Evolutionary conservation across 345 rosid species (phyloP), one percentile per base, ranked within the genome.

Genomic region (Brassica juncea): DNA sequence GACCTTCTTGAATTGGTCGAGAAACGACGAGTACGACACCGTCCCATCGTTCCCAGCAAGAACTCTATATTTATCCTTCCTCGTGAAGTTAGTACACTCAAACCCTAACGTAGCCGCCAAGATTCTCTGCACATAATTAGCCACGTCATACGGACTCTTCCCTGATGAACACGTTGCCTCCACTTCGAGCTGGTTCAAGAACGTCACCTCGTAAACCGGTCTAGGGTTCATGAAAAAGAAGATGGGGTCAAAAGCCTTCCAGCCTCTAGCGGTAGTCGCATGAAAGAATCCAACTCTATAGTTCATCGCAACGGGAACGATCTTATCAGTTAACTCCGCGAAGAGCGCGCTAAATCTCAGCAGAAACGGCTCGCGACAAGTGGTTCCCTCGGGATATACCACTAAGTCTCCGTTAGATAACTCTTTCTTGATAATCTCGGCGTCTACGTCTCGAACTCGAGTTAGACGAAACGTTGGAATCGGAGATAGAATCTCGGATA

Each of bases 211-310:
- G 73, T 94, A 92, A 34, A 90, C 73, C 4, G 97, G 97, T 65
- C 95, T 86, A 7, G 99, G 99, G 84, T 94, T 94, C 97, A 92
- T 94, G 84, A 89, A 89, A 87, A 91, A 92, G 85, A 92, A 92
- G 3, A 94, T 86, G 0, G 97, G 95, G 66, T 94, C 99, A 82
- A 94, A 70, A 5, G 87, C 95, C 42, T 94, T 94, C 86, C 99
- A 94, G 1, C 99, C 97, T 55, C 95, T 76, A 1, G 99, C 99
- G 0, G 99, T 94, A 2, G 97, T 94, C 57, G 97, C 97, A 60
- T 94, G 99, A 82, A 94, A 94, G 76, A 94, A 87, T n/a, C 91
- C 94, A n/a, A 91, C 97, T 76, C 90, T 70, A 15, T 94, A 92
- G 65, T 92, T 89, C 99, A 91, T 94, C 1, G 97, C 99, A 4